A percentile compares a stretch with the other conserved stretches of the same genome.
These are phyloP conservation scores for Cocos nucifera DNA, from an alignment of 176 grass and related monocot genomes.

Conservation along the genomic window DNA sequence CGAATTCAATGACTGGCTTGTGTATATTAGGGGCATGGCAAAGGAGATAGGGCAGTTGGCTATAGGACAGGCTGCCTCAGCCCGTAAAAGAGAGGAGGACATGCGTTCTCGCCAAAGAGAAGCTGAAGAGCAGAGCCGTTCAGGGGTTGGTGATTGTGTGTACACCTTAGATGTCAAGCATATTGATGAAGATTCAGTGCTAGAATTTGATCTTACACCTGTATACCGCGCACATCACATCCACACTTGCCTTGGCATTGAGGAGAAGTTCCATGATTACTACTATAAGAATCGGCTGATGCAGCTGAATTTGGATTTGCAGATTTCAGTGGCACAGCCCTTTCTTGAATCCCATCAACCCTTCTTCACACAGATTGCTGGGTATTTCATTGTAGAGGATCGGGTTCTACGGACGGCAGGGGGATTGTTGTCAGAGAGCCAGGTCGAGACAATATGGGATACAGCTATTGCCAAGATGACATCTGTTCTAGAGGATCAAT, in stretches of 20 bases:
- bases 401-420: slow-evolving; percentile 56
- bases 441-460: slow-evolving; percentile 57
- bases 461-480: slow-evolving; percentile 57
- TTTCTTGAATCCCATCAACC: slow-evolving; percentile 68
- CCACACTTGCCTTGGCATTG: slow-evolving; percentile 42
- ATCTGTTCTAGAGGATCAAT: slow-evolving; percentile 54
- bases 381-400: slow-evolving; percentile 75
- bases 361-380: slow-evolving; percentile 65
- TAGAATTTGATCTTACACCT: slow-evolving; percentile 63
- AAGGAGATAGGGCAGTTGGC: slow-evolving; percentile 62
- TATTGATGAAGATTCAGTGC: slow-evolving; percentile 38
- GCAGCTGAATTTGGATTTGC: slow-evolving; percentile 75
- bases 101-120: slow-evolving; percentile 46
- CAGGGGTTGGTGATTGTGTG: slow-evolving; percentile 47
- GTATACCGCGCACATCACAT: slow-evolving; percentile 57
- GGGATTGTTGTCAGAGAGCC: slow-evolving; percentile 57
- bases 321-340: slow-evolving; percentile 48
- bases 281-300: slow-evolving; percentile 72
- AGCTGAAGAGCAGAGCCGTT: slow-evolving; percentile 49
- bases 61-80: slow-evolving; percentile 47
- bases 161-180: slow-evolving; percentile 51
- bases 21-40: slow-evolving; percentile 50
- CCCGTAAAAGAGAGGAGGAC: slow-evolving; percentile 41
- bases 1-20: slow-evolving; percentile 83
- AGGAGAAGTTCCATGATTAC: slow-evolving; percentile 60